These are phyloP conservation scores for Stentor coeruleus DNA, from an alignment of 73 alveolate genomes.

Conservation along the genomic window DNA sequence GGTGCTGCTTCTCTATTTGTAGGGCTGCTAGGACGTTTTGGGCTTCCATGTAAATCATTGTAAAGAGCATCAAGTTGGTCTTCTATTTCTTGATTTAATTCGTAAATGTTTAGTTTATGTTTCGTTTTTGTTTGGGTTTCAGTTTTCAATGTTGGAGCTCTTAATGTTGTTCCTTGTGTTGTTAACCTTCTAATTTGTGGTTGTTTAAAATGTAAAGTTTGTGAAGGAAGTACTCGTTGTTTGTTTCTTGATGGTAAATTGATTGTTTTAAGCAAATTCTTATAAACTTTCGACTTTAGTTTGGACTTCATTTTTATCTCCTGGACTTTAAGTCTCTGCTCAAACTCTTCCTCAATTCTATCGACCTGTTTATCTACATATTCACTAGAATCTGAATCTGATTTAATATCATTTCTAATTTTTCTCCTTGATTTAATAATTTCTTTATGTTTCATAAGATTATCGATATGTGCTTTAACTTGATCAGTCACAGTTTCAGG, in stretches of 20 bases:
- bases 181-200: not conserved
- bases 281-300: not conserved
- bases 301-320: not conserved
- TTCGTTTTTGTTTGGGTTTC: not conserved
- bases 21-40: not conserved
- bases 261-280: not conserved
- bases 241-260: not conserved
- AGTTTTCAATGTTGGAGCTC: not conserved
- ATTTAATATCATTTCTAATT: too few relatives aligned
- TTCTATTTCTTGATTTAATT: not conserved
- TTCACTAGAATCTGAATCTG: not conserved
- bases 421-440: not conserved
- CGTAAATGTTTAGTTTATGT: not conserved
- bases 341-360: not conserved
- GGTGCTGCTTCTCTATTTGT: too few relatives aligned
- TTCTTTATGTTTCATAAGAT: too few relatives aligned
- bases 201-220: not conserved
- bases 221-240: not conserved
- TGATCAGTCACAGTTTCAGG: not conserved
- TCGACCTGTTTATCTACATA: not conserved
- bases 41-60: not conserved
- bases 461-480: not conserved
- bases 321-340: not conserved
- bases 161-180: not conserved
- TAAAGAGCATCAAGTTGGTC: not conserved